Percentiles rank a stretch among this genome's conserved stretches.
phyloP scores from a whole-genome alignment of 1,139 yeast species.

The Yamadazyma sp. region DNA sequence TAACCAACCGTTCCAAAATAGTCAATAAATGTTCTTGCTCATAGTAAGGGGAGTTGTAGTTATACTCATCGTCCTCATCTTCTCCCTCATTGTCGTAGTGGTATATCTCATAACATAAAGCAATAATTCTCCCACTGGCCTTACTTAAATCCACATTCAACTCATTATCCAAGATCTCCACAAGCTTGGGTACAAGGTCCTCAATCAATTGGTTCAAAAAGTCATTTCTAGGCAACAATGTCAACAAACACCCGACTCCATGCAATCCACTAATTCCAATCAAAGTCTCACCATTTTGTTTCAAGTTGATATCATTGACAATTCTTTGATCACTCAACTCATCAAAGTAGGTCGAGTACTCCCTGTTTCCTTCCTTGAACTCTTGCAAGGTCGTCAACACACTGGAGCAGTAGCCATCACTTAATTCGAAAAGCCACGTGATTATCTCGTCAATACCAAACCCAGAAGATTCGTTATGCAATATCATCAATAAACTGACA shows the following conservation, averaged over 20 bases:
- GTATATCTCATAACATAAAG: conserved; percentile 60
- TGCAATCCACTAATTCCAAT: conserved; percentile 48
- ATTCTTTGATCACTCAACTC: conserved; percentile 41
- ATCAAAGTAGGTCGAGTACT: conserved; percentile 41
- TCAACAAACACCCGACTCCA: conserved; percentile 47
- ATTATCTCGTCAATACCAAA: conserved; percentile 50
- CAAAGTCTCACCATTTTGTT: conserved; percentile 35
- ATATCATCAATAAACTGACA: conserved; percentile 41
- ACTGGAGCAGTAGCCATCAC: conserved; percentile 44
- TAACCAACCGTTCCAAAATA: conserved; percentile 46
- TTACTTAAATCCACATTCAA: conserved; percentile 39
- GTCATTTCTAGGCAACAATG: conserved; percentile 40
- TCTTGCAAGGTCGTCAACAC: conserved; percentile 33
- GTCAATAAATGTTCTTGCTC: conserved; percentile 54
- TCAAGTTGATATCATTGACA: conserved; percentile 33
- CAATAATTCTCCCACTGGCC: conserved; percentile 63
- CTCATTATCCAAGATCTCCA: conserved; percentile 45
- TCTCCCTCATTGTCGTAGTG: conserved; percentile 41
- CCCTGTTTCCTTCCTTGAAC: conserved; percentile 43
- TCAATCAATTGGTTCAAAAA: conserved; percentile 45
- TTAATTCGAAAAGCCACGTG: conserved; percentile 43
- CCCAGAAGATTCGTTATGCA: conserved; percentile 50
- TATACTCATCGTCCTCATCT: conserved; percentile 40
- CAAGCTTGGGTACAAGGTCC: conserved; percentile 34
- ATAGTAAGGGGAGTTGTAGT: conserved; percentile 54